Conservation (phyloP, 257 asterid genomes). For the Thymus mandschuricus region DNA sequence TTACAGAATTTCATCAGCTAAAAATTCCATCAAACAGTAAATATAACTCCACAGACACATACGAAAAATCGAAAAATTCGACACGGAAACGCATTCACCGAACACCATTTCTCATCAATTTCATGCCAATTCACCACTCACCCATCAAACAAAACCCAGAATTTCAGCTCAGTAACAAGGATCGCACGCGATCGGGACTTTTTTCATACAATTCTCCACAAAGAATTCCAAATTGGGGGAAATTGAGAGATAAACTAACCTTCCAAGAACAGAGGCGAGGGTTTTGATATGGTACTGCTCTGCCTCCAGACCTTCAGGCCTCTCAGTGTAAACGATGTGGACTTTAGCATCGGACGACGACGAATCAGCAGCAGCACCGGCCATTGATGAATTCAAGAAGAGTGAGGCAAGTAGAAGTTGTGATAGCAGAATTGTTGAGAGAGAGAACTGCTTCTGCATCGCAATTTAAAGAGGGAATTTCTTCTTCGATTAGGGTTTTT, state of each 20-base stretch:
- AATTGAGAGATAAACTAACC: conserved; percentile 38
- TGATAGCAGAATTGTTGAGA: conserved; percentile 24
- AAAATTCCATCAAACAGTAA: conserved; percentile 1
- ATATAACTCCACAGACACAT: background rate
- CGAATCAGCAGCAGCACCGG: conserved; percentile 51
- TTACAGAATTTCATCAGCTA: background rate
- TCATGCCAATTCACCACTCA: background rate
- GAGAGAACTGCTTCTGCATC: conserved; percentile 32
- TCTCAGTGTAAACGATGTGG: conserved; percentile 81
- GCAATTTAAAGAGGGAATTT: conserved; percentile 29
- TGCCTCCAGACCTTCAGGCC: conserved; percentile 62
- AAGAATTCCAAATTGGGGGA: background rate
- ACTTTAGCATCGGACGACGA: conserved; percentile 70
- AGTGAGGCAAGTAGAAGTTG: conserved; percentile 37
- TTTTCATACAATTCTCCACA: background rate
- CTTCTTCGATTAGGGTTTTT: conserved; percentile 15
- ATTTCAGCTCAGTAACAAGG: background rate
- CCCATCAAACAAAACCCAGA: background rate
- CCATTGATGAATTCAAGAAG: conserved; percentile 53
- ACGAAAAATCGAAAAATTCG: background rate
- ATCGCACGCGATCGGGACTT: conserved; percentile 15
- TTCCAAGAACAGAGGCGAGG: conserved; percentile 79
- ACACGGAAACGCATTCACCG: background rate
- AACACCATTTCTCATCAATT: background rate
- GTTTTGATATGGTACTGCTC: conserved; percentile 73